These are phyloP conservation scores for Salicornia ramosissima DNA, from an alignment of 148 eudicot genomes.

Conservation along the genomic window DNA sequence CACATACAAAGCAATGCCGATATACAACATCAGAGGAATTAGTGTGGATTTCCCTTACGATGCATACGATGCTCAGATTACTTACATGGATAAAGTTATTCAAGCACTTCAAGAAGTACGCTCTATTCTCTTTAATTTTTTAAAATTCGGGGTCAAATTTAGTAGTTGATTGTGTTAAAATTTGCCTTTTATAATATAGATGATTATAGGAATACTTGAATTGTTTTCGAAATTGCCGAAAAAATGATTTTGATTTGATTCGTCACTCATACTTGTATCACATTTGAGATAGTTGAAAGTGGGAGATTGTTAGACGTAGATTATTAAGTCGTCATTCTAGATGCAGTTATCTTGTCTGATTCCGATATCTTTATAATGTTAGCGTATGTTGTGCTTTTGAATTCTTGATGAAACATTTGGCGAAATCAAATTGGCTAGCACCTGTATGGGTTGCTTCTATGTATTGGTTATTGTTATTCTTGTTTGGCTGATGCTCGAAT, in stretches of 20 bases:
- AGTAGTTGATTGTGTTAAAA: background rate
- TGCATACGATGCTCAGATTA: constrained; percentile 92
- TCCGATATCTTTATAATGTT: background rate
- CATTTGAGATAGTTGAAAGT: background rate
- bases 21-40: constrained; percentile 77
- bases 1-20: constrained; percentile 48
- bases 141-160: background rate
- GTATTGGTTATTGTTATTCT: background rate
- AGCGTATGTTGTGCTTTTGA: background rate
- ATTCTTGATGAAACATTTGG: background rate
- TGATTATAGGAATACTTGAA: too few relatives aligned
- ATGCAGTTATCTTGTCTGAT: background rate
- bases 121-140: background rate
- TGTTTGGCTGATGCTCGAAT: background rate
- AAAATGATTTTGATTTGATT: background rate
- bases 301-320: background rate
- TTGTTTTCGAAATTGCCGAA: too few relatives aligned
- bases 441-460: background rate
- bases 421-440: background rate
- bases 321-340: background rate
- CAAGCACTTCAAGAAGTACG: constrained; percentile 82
- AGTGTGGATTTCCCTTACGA: constrained; percentile 82
- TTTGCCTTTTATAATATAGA: background rate
- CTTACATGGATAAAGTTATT: constrained; percentile 93
- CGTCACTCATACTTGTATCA: background rate